phyloP scores from a whole-genome alignment of 768 basidiomycete species.

The Cubamyces sp. region DNA sequence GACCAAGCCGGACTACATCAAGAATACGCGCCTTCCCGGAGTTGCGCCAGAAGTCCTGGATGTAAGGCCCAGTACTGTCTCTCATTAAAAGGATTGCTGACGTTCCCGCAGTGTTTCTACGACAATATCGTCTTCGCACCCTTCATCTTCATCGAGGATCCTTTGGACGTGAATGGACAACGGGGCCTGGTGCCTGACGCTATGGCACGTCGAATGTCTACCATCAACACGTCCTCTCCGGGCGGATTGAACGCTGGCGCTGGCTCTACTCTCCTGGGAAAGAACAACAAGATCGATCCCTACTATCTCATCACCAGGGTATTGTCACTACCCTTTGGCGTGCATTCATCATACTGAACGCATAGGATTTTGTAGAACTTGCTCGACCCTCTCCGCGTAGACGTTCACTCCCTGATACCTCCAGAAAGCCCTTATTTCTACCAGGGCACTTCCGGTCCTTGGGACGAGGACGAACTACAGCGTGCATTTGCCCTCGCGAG shows the following conservation, averaged over 20 bases:
- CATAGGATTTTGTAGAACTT: slow-evolving; percentile 49
- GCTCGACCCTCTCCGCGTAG: slow-evolving; percentile 68
- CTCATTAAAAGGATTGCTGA: slow-evolving; percentile 2
- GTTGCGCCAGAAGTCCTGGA: slow-evolving; percentile 83
- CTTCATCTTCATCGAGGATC: slow-evolving; percentile 96
- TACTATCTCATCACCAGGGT: slow-evolving; percentile 90
- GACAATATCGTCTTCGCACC: slow-evolving; percentile 97
- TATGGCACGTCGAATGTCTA: slow-evolving; percentile 43
- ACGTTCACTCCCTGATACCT: slow-evolving; percentile 63
- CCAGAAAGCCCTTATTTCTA: slow-evolving; percentile 66
- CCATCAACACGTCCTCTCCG: slow-evolving; percentile 38
- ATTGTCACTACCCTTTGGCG: slow-evolving; percentile 30
- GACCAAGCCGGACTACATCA: slow-evolving; percentile 92
- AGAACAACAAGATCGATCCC: slow-evolving; percentile 79
- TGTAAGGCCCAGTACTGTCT: slow-evolving; percentile 47
- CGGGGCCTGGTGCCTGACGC: slow-evolving; percentile 51
- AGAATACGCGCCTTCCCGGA: slow-evolving; percentile 88
- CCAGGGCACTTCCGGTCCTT: slow-evolving; percentile 65
- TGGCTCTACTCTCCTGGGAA: slow-evolving; percentile 50
- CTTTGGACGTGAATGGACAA: slow-evolving; percentile 68
- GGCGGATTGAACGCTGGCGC: slow-evolving; percentile 31
- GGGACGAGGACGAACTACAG: slow-evolving; percentile 70
- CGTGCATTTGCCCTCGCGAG: slow-evolving; percentile 63
- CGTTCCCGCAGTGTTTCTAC: slow-evolving; percentile 76
- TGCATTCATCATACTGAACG: background rate